Percentiles rank a stretch among this genome's conserved stretches.
Conservation (phyloP, 2,329 filamentous ascomycete genomes). For the Elsinoe necatrix region DNA sequence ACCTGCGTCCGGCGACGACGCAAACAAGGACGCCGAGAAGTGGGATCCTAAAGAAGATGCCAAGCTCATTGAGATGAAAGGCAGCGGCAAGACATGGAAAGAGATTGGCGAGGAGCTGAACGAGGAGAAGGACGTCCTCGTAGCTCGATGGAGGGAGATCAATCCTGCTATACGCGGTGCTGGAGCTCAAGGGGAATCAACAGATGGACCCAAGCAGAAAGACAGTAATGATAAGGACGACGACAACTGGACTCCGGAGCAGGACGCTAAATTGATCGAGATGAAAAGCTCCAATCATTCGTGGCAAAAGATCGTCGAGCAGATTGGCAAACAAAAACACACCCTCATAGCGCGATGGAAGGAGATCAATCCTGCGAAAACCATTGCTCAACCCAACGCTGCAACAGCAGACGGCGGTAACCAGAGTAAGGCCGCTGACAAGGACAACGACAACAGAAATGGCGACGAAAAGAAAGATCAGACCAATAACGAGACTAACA, state of each 20-base stretch:
- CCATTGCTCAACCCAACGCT: background rate
- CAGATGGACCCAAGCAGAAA: slow-evolving; percentile 8
- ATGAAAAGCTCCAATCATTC: slow-evolving; percentile 27
- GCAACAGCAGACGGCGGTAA: too few relatives aligned
- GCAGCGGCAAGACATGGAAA: slow-evolving; percentile 26
- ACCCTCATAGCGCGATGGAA: slow-evolving; percentile 24
- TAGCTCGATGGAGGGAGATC: slow-evolving; percentile 31
- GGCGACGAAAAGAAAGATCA: slow-evolving; percentile 22
- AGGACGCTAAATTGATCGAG: slow-evolving; percentile 35
- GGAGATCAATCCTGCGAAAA: slow-evolving; percentile 15
- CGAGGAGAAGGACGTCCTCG: slow-evolving; percentile 22
- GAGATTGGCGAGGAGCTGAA: slow-evolving; percentile 27
- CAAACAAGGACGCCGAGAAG: background rate
- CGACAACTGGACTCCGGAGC: slow-evolving; percentile 25
- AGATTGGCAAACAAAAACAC: slow-evolving; percentile 25
- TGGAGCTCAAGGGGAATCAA: slow-evolving; percentile 14
- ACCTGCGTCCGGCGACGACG: background rate
- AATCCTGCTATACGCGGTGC: slow-evolving; percentile 22
- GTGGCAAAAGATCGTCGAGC: slow-evolving; percentile 28
- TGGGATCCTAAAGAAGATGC: slow-evolving; percentile 36
- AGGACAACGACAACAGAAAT: slow-evolving; percentile 2
- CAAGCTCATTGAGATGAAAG: slow-evolving; percentile 32
- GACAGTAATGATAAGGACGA: slow-evolving; percentile 15
- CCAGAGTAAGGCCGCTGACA: too few relatives aligned
- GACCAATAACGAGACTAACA: slow-evolving; percentile 15